phyloP scores from a whole-genome alignment of 257 asterid species.

The Euphrasia confusa region DNA sequence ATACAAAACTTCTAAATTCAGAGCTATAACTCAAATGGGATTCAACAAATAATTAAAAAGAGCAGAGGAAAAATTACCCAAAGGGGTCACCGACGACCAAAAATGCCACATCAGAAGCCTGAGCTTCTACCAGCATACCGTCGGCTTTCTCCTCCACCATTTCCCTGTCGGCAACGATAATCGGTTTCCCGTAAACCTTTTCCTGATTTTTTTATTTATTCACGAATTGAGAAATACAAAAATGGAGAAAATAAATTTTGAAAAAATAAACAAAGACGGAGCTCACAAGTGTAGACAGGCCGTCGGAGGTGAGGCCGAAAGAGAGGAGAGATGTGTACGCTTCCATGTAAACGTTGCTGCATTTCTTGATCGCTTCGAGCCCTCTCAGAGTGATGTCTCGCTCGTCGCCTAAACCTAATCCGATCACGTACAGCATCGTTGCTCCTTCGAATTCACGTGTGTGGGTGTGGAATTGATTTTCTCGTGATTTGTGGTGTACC shows the following conservation, averaged over 20 bases:
- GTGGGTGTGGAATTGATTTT: too few species aligned
- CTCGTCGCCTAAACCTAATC: slow-evolving; percentile 84
- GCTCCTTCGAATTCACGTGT: not conserved
- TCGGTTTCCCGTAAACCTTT: slow-evolving; percentile 62
- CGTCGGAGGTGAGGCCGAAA: slow-evolving; percentile 69
- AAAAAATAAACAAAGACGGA: not conserved
- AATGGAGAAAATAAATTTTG: not conserved
- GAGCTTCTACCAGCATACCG: slow-evolving; percentile 69
- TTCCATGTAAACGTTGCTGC: slow-evolving; percentile 72
- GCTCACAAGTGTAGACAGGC: slow-evolving; percentile 62
- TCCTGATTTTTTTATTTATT: slow-evolving; percentile 38
- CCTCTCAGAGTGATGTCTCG: slow-evolving; percentile 80
- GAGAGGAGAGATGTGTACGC: slow-evolving; percentile 96
- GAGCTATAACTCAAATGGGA: not conserved
- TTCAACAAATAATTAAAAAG: too few species aligned
- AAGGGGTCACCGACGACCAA: slow-evolving; percentile 96
- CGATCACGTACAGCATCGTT: slow-evolving; percentile 64
- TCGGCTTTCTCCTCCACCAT: slow-evolving; percentile 87
- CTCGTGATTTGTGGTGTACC: too few species aligned
- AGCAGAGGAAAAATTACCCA: slow-evolving; percentile 42
- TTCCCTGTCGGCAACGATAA: slow-evolving; percentile 74
- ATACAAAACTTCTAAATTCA: slow-evolving; percentile 2
- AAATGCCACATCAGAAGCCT: slow-evolving; percentile 67
- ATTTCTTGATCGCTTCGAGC: slow-evolving; percentile 71
- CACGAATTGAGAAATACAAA: not conserved